A percentile compares a stretch with the other conserved stretches of the same genome.
phyloP scores from a whole-genome alignment of 306 rosid genomes.

The Cucumis melo region DNA sequence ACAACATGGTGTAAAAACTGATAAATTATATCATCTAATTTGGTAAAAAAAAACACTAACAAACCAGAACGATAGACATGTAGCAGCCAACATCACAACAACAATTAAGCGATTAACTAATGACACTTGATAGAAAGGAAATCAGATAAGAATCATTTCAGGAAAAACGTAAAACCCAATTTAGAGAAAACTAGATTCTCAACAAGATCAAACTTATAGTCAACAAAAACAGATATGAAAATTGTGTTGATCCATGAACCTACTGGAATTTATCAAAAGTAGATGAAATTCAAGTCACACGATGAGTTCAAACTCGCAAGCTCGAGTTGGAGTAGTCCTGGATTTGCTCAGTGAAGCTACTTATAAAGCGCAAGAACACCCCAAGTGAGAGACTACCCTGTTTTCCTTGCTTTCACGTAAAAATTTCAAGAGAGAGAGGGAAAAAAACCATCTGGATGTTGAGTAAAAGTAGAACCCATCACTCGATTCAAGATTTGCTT shows the following conservation, averaged over 20 bases:
- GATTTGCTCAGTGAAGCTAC: background rate
- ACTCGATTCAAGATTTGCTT: background rate
- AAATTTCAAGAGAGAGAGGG: background rate
- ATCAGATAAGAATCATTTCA: background rate
- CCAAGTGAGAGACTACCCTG: background rate
- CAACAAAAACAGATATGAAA: too few species aligned
- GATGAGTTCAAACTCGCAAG: background rate
- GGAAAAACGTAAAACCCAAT: background rate
- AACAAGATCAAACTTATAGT: background rate
- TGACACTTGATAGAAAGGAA: background rate
- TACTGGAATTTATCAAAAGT: background rate
- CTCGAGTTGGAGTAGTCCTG: background rate
- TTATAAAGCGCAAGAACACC: background rate
- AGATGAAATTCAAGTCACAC: too few species aligned
- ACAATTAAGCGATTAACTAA: background rate
- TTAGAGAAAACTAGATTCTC: background rate
- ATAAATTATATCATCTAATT: background rate
- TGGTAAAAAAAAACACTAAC: background rate
- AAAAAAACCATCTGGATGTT: background rate
- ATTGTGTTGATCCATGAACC: background rate
- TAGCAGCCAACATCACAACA: background rate
- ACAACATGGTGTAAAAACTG: background rate
- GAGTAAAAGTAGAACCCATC: background rate
- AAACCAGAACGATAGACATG: background rate
- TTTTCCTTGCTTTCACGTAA: constrained; percentile 8